phyloP scores from a whole-genome alignment of 768 basidiomycete species.

The Pleurotus salmoneostramineus region DNA sequence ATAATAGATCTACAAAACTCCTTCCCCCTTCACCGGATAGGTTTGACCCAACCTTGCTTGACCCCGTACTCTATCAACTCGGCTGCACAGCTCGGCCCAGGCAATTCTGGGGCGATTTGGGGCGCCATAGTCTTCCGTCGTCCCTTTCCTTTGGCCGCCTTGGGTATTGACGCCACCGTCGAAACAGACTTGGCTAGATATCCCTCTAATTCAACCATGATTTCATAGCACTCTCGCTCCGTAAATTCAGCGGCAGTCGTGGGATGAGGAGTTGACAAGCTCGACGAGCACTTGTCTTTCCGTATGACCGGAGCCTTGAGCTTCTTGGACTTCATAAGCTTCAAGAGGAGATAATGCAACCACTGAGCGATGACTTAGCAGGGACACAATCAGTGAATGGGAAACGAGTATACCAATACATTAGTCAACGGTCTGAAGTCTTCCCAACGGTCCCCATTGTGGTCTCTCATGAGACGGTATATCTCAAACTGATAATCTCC shows the following conservation, averaged over 20 bases:
- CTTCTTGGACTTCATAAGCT: slow-evolving; percentile 68
- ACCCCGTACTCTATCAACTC: slow-evolving; percentile 4
- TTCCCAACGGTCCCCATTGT: slow-evolving; percentile 66
- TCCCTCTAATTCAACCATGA: slow-evolving; percentile 61
- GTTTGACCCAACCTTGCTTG: slow-evolving; percentile 3
- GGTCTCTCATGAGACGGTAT: slow-evolving; percentile 80
- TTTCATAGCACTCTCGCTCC: slow-evolving; percentile 68
- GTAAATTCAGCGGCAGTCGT: slow-evolving; percentile 34
- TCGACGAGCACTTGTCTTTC: slow-evolving; percentile 29
- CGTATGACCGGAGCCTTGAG: slow-evolving; percentile 49
- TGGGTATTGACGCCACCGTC: neutral
- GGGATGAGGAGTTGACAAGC: slow-evolving; percentile 7
- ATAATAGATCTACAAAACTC: neutral
- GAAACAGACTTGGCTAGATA: slow-evolving; percentile 46
- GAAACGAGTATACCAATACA: slow-evolving; percentile 60
- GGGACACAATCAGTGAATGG: slow-evolving; percentile 7
- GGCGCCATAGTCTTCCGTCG: slow-evolving; percentile 1
- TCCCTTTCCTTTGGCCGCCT: slow-evolving; percentile 1
- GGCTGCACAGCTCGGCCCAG: neutral
- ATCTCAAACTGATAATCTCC: slow-evolving; percentile 94
- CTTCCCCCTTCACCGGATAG: neutral
- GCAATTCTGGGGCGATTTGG: neutral
- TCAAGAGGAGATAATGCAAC: slow-evolving; percentile 80
- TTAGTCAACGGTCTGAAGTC: slow-evolving; percentile 81
- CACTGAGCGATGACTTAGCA: slow-evolving; percentile 50